Base-by-base conservation (phyloP, 805 yeast genomes). In the Yamadazyma tumulicola region DNA sequence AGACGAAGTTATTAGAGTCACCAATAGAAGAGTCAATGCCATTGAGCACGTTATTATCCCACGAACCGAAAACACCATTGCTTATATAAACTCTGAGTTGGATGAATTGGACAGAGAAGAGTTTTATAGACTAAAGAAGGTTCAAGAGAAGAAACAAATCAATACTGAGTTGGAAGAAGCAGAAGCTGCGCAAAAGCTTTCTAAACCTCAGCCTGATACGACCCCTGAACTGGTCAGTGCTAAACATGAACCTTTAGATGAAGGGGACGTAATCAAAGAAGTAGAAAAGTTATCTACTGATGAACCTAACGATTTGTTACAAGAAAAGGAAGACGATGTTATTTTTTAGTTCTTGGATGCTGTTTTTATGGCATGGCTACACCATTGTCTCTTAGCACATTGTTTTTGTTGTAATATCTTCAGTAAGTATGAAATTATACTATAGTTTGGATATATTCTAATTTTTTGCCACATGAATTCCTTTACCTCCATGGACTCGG, bases 71-170 rank as follows among this genome's bases (percentile, higher is more conserved):
- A 91, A 91, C 64, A 91, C 98, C 19, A 91, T 91, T 53, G 61
- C 73, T 34, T 78, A 91, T 65, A 91, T 91, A 70, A 89, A 88
- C 61, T 85, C 96, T 21, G 98, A 91, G 63, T 75, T 91, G 56
- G 98, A 93, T 64, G 98, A 91, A 67, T 75, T 93, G 59, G 97
- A 93, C 59, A 84, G 98, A 75, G 98, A 91, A 67, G 98, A 91
- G 65, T 91, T 91, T 57, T 93, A 89, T 68, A 75, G 98, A 53
- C 77, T 91, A 68, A 93, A 93, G 72, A 91, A 91, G 64, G 96
- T 91, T 34, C 96, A 88, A 61, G 95, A 85, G 55, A 87, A 86
- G 80, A 88, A 88, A 62, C 95, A 87, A 63, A 74, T 77, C 38
- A 91, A 85, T 35, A 74, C 72, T 14, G 88, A 85, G 3, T 74